phyloP scores from a whole-genome alignment of 2,329 filamentous ascomycete genomes.

The Diaporthe capsici region DNA sequence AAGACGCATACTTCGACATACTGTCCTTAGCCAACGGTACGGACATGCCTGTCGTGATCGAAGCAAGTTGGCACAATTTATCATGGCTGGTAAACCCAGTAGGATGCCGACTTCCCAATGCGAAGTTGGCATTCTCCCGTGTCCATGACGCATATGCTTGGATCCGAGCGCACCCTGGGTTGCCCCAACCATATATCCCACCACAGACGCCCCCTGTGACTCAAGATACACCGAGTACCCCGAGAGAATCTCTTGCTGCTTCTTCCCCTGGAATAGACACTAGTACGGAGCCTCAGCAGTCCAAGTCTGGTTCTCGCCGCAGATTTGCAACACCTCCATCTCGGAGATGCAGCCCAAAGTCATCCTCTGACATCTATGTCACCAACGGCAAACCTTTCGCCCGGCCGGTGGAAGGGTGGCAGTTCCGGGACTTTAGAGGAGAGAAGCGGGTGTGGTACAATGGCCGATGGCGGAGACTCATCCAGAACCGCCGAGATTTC shows the following conservation, averaged over 20 bases:
- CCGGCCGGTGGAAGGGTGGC: neutral
- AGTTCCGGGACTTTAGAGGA: neutral
- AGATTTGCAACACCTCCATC: too few relatives aligned
- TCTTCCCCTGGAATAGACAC: neutral
- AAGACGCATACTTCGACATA: neutral
- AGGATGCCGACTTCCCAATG: neutral
- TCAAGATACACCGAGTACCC: neutral
- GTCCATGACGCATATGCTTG: neutral
- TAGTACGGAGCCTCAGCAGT: too few relatives aligned
- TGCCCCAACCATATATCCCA: neutral
- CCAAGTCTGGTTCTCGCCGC: too few relatives aligned
- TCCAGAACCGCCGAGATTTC: neutral
- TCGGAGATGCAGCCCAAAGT: too few relatives aligned
- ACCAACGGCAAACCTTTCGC: neutral
- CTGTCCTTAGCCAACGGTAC: slow-evolving; percentile 5
- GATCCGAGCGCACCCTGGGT: neutral
- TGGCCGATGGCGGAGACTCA: neutral
- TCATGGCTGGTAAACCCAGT: neutral
- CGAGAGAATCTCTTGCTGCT: too few relatives aligned
- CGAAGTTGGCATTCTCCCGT: neutral
- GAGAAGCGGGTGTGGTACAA: neutral
- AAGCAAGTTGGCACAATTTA: neutral
- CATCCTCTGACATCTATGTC: neutral
- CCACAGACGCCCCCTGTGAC: neutral
- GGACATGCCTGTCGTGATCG: neutral